Evolutionary conservation across 192 early-diverging fungal species (phyloP).

Genomic region (Backusella sp.): DNA sequence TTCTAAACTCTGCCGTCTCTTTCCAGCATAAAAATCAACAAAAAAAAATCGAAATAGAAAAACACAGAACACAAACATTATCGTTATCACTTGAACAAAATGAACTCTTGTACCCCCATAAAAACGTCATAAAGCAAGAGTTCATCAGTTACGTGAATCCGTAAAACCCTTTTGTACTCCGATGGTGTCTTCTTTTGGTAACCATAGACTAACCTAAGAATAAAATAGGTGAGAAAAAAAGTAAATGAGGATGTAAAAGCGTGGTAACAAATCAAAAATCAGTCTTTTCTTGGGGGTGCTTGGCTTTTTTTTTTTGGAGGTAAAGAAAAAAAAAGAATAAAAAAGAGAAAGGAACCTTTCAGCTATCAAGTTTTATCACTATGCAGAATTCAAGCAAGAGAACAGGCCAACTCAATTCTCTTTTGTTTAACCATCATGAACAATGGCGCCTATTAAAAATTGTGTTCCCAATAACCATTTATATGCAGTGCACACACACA

Average conservation of each 20-base stretch:
- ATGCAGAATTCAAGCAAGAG: not conserved
- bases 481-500: not conserved
- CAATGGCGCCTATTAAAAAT: not conserved
- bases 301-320: not conserved
- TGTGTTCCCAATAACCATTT: not conserved
- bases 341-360: not conserved
- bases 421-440: not conserved
- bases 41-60: not conserved
- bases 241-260: not conserved
- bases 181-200: not conserved
- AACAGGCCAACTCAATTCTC: not conserved
- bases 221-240: slow-evolving; percentile 1
- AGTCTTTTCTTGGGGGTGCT: not conserved
- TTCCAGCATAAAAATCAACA: not conserved
- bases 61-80: not conserved
- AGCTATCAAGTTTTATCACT: not conserved
- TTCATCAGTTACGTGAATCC: not conserved
- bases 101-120: not conserved
- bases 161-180: not conserved
- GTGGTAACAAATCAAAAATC: not conserved
- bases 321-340: not conserved
- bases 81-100: not conserved
- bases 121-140: not conserved
- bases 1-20: not conserved
- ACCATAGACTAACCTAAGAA: not conserved